Evolutionary conservation across 306 rosid genomes (phyloP), one percentile per base, ranked within the genome.

Genomic region (Castanea mollissima): DNA sequence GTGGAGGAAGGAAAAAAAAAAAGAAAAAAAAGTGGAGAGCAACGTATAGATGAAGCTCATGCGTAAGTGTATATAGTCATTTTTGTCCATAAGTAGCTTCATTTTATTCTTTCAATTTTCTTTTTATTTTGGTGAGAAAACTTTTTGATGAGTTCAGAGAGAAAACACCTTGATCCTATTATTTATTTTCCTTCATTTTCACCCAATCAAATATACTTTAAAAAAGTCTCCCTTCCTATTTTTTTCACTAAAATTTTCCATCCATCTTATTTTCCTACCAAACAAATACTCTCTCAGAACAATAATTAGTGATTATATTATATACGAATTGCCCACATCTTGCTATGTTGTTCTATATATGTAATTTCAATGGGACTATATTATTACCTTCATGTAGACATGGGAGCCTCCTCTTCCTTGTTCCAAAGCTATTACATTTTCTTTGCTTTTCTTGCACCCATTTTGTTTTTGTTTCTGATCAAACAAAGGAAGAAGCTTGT

Each of bases 141-240:
- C 2, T 38, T 1, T 38, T 6, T 38, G 0, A 2, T 38, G 0
- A 1, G 10, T 0, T 0, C 0, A 0, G 0, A 0, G 0, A 6
- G 0, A 38, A 6, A 38, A 38, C 0, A 38, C 0, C 0, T 6
- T 0, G 0, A 0, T 0, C 2, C 0, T 0, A 38, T 0, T 38
- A 38, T 38, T 6, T 38, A 38, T 38, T 38, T 38, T 38, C 0
- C 0, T 38, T 6, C 2, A 38, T 38, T 7, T 0, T 0, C 10
- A 38, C 2, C 0, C 0, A 38, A 38, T 11, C 0, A 38, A 38
- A 1, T 0, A 7, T 38, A 38, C 10, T 38, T 0, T 0, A 38
- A 38, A 38, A 34, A 38, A 38, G 2, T 6, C 6, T 6, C 6
- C 0, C 2, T 38, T 6, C 0, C 0, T 6, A 38, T 38, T 38